phyloP scores from a whole-genome alignment of 164 flowering plant species.

The Aristolochia contorta region DNA sequence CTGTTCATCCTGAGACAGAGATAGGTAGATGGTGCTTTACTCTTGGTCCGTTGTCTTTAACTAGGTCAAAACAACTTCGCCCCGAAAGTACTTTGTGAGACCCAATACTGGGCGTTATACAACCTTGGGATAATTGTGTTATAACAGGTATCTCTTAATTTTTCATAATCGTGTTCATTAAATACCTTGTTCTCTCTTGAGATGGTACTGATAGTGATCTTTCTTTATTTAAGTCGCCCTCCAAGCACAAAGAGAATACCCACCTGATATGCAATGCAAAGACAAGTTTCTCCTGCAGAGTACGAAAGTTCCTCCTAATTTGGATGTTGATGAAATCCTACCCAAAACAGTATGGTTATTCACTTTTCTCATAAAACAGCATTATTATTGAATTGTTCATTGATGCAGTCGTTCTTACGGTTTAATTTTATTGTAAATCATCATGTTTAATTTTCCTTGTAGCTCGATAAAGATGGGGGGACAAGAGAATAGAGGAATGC shows the following conservation, averaged over 20 bases:
- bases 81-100: slow-evolving; percentile 87
- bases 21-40: not conserved
- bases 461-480: slow-evolving; percentile 77
- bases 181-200: not conserved
- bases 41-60: not conserved
- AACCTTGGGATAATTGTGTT: slow-evolving; percentile 75
- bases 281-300: slow-evolving; percentile 93
- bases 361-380: not conserved
- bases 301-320: slow-evolving; percentile 52
- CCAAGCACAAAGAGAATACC: slow-evolving; percentile 75
- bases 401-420: not conserved
- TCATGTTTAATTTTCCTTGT: slow-evolving; percentile 3
- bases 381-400: not conserved
- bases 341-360: slow-evolving; percentile 53
- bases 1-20: not conserved
- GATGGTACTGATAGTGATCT: slow-evolving; percentile 5
- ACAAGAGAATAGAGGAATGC: slow-evolving; percentile 53
- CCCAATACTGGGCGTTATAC: slow-evolving; percentile 82
- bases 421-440: not conserved
- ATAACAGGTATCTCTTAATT: slow-evolving; percentile 50
- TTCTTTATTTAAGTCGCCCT: slow-evolving; percentile 53
- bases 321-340: slow-evolving; percentile 71
- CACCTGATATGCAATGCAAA: slow-evolving; percentile 83
- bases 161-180: not conserved
- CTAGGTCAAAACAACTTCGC: slow-evolving; percentile 92